Conservation (phyloP, 805 yeast genomes). For the Metschnikowia rubicola region DNA sequence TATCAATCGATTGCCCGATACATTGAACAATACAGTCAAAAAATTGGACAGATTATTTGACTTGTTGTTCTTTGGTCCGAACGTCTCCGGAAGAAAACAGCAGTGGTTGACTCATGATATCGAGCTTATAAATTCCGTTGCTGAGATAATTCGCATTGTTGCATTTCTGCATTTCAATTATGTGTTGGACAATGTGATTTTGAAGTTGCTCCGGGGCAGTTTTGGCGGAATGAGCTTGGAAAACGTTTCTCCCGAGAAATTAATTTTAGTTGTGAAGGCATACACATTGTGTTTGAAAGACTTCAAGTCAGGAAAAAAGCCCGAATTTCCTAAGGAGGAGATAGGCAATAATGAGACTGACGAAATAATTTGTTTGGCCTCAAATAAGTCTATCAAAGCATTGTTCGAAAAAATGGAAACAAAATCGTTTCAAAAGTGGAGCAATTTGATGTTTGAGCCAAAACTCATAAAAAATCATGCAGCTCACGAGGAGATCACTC, state of each 20-base stretch:
- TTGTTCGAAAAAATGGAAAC: constrained; percentile 8
- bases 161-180: constrained; percentile 79
- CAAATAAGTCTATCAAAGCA: constrained; percentile 8
- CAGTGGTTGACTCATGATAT: constrained; percentile 74
- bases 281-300: constrained; percentile 72
- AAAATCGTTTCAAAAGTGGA: constrained; percentile 12
- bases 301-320: constrained; percentile 50
- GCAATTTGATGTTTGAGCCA: constrained; percentile 41
- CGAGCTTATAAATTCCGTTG: constrained; percentile 58
- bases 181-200: constrained; percentile 70
- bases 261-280: constrained; percentile 65
- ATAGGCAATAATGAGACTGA: constrained; percentile 22
- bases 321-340: constrained; percentile 69
- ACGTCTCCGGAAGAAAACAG: constrained; percentile 49
- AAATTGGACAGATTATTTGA: constrained; percentile 65
- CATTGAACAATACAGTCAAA: constrained; percentile 81
- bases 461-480: constrained; percentile 44
- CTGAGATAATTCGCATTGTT: constrained; percentile 70
- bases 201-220: constrained; percentile 62
- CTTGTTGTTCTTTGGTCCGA: constrained; percentile 47
- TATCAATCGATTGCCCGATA: constrained; percentile 79
- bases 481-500: constrained; percentile 70
- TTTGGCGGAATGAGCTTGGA: constrained; percentile 62
- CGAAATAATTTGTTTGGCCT: not conserved
- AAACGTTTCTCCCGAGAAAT: constrained; percentile 61